Evolutionary conservation across 202 grass and related monocot species (phyloP), one percentile per base, ranked within the genome.

Genomic region (Panicum hallii): DNA sequence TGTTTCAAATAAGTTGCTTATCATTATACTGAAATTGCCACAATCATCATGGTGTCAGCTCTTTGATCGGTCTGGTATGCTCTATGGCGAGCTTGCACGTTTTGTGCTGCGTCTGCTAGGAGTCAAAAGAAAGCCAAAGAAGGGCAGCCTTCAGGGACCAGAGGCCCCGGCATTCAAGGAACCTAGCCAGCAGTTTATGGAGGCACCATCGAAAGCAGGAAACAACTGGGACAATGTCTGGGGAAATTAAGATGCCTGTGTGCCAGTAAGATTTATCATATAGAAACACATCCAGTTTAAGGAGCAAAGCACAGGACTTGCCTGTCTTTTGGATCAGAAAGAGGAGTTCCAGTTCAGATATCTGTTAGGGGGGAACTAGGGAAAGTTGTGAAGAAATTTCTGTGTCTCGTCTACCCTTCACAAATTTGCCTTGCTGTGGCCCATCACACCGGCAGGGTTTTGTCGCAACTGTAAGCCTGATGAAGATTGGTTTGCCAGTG

Each of bases 61-160:
- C 70, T 96, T 94, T 8, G 97, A 99, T 74, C 91, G 93, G 19
- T 99, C 97, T 47, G 93, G 93, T 50, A 77, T 99, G 86, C 84
- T 99, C 38, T 99, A 99, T 7, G 93, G 93, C 0, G 97, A 99
- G 71, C 90, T 99, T 80, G 97, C 97, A 53, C 89, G 97, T 77
- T 99, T 96, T 83, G 90, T 91, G 62, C 68, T 99, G 36, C 87
- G 84, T 42, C 34, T 99, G 46, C 77, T 99, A 67, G 97, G 93
- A 38, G 61, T 99, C 54, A 86, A 75, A 72, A 92, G 93, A 54
- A 92, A 80, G 58, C 61, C 90, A 68, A 88, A 86, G 85, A 96
- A 99, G 68, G 78, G 82, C 36, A 65, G 69, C 4, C 26, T 86
- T 84, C 75, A 79, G 15, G 90, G 80, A 4, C 17, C 80, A 2